A percentile compares a stretch with the other conserved stretches of the same genome.
Conservation (phyloP, 306 rosid species). For the Elaeagnus macrophylla region DNA sequence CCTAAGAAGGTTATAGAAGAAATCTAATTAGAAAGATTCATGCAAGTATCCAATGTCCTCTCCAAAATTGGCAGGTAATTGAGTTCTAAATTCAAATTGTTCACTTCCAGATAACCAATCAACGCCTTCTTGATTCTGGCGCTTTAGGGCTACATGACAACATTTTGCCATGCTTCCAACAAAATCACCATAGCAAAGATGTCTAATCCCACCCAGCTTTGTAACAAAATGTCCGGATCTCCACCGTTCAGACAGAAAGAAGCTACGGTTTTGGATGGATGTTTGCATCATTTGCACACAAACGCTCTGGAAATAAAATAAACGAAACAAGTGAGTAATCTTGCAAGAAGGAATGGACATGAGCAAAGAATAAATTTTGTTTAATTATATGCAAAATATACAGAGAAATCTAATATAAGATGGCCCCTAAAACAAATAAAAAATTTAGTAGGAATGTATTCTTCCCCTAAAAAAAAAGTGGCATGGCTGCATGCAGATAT, state of each 20-base stretch:
- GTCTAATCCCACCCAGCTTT: constrained; percentile 16
- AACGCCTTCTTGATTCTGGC: constrained; percentile 17
- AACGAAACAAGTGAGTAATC: neutral
- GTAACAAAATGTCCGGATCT: neutral
- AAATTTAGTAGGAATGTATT: neutral
- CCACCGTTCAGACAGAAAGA: neutral
- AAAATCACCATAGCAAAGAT: constrained; percentile 1
- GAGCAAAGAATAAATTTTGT: neutral
- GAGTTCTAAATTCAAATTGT: constrained; percentile 12
- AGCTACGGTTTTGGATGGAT: constrained; percentile 11
- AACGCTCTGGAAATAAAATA: constrained; percentile 53
- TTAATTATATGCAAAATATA: neutral
- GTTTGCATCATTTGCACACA: constrained; percentile 53
- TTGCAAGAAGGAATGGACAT: neutral
- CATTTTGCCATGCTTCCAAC: constrained; percentile 7
- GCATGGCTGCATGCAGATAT: no score
- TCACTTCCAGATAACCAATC: constrained; percentile 18
- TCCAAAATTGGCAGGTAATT: constrained; percentile 19
- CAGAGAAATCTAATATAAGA: neutral
- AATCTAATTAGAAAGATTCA: constrained; percentile 18
- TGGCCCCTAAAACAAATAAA: neutral
- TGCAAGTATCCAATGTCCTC: constrained; percentile 14
- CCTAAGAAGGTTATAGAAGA: constrained; percentile 10
- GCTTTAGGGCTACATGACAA: constrained; percentile 3
- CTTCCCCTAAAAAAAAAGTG: no score